Percentiles rank a stretch among this genome's conserved stretches.
Evolutionary conservation across 805 yeast genomes (phyloP).

Genomic region (Lipomyces spencermartinsiae): DNA sequence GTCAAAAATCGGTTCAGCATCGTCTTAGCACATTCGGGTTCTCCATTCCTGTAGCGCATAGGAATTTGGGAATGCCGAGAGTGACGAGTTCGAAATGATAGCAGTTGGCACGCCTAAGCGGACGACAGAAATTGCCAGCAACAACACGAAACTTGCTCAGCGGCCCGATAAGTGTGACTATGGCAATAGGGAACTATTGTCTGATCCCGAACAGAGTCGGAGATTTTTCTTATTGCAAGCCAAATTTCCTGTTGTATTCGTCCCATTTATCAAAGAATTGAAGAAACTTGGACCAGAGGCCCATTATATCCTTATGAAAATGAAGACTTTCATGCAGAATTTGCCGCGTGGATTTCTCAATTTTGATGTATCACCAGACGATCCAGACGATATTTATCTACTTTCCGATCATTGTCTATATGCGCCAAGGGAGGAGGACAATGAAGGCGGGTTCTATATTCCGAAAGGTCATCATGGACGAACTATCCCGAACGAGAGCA

Average conservation of each 20-base stretch:
- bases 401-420: conserved; percentile 56
- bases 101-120: neutral
- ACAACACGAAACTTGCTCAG: neutral
- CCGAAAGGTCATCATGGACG: conserved; percentile 73
- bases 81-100: neutral
- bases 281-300: conserved; percentile 69
- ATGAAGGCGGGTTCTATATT: conserved; percentile 53
- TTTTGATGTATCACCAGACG: conserved; percentile 54
- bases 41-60: conserved; percentile 34
- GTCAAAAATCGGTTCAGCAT: neutral
- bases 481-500: conserved; percentile 59
- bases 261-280: conserved; percentile 66
- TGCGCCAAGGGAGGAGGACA: conserved; percentile 62
- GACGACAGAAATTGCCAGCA: neutral
- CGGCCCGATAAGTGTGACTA: neutral
- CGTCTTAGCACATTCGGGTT: neutral
- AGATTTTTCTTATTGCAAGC: conserved; percentile 21
- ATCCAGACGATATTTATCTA: conserved; percentile 59
- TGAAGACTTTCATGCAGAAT: conserved; percentile 67
- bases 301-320: conserved; percentile 60
- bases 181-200: neutral
- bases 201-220: conserved; percentile 2
- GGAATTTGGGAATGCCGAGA: conserved; percentile 50
- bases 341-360: conserved; percentile 50
- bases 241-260: conserved; percentile 71